phyloP scores from a whole-genome alignment of 176 grass and related monocot genomes.

The Aechmea fasciata region DNA sequence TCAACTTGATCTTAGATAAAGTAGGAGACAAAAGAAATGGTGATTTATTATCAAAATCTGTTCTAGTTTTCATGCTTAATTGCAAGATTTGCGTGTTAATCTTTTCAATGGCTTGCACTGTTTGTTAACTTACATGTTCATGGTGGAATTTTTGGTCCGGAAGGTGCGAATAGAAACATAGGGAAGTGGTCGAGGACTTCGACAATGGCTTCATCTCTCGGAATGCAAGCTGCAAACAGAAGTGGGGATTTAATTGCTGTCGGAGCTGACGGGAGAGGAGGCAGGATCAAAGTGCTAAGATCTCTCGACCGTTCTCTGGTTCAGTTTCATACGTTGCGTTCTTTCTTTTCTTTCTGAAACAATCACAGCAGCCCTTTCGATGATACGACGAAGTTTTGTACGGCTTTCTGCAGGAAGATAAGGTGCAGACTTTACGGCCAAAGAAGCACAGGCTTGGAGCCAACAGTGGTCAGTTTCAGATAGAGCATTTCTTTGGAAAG shows the following conservation, averaged over 20 bases:
- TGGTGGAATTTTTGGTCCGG: constrained; percentile 1
- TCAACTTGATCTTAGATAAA: too few relatives aligned
- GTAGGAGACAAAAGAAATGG: too few relatives aligned
- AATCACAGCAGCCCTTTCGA: background rate
- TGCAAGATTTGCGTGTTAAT: background rate
- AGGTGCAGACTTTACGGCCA: constrained; percentile 28
- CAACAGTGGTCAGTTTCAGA: constrained; percentile 58
- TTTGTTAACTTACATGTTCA: constrained; percentile 33
- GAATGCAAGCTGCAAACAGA: constrained; percentile 14
- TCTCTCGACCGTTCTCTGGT: constrained; percentile 30
- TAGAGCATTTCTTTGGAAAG: constrained; percentile 78
- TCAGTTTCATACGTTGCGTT: constrained; percentile 14
- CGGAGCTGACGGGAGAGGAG: constrained; percentile 70
- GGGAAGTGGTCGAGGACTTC: constrained; percentile 62
- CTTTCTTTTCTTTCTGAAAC: constrained; percentile 4
- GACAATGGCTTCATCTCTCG: constrained; percentile 9
- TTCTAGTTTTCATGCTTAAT: background rate
- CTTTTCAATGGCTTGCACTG: too few relatives aligned
- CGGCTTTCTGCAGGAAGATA: constrained; percentile 27
- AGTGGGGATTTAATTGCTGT: constrained; percentile 69
- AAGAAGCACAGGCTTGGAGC: constrained; percentile 42
- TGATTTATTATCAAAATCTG: background rate
- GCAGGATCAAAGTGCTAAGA: constrained; percentile 81
- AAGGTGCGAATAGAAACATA: constrained; percentile 36
- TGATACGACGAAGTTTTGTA: background rate